phyloP scores from a whole-genome alignment of 2,329 filamentous ascomycete genomes.

The Pseudogymnoascus sp. region DNA sequence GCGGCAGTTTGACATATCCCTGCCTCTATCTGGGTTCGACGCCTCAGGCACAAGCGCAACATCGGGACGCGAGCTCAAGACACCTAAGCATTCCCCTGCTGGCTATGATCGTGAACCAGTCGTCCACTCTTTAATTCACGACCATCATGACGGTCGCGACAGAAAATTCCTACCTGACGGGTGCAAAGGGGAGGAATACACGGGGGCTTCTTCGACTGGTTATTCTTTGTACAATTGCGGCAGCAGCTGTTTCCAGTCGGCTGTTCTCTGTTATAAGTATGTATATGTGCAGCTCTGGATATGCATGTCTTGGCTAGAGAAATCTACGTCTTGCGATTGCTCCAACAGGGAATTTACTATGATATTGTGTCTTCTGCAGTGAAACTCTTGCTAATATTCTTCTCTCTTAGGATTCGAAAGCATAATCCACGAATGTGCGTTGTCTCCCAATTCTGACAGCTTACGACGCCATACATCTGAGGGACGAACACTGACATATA shows the following conservation, averaged over 20 bases:
- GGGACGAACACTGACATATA: constrained; percentile 28
- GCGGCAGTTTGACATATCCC: constrained; percentile 15
- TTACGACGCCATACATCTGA: constrained; percentile 10
- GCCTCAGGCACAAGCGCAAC: constrained; percentile 15
- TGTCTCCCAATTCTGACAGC: constrained; percentile 10
- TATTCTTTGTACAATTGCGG: constrained; percentile 87
- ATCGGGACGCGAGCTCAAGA: constrained; percentile 19
- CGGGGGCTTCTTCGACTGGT: constrained; percentile 79
- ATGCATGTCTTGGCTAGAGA: constrained; percentile 3
- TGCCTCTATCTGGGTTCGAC: constrained; percentile 19
- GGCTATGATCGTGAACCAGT: constrained; percentile 10
- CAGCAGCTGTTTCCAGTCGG: constrained; percentile 82
- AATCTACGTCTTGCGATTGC: constrained; percentile 5
- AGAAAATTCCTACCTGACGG: constrained; percentile 54
- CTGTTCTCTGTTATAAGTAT: constrained; percentile 96
- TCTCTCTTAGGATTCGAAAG: constrained; percentile 75
- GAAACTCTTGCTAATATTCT: constrained; percentile 19
- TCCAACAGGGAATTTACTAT: background rate
- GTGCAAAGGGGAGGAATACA: constrained; percentile 71
- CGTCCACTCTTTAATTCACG: constrained; percentile 17
- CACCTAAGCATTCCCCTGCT: constrained; percentile 24
- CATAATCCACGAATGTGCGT: constrained; percentile 98
- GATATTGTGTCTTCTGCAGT: background rate
- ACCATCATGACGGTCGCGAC: constrained; percentile 33
- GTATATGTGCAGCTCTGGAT: constrained; percentile 32